Evolutionary conservation across 164 flowering plant species (phyloP).

Genomic region (Dillenia turbinata): DNA sequence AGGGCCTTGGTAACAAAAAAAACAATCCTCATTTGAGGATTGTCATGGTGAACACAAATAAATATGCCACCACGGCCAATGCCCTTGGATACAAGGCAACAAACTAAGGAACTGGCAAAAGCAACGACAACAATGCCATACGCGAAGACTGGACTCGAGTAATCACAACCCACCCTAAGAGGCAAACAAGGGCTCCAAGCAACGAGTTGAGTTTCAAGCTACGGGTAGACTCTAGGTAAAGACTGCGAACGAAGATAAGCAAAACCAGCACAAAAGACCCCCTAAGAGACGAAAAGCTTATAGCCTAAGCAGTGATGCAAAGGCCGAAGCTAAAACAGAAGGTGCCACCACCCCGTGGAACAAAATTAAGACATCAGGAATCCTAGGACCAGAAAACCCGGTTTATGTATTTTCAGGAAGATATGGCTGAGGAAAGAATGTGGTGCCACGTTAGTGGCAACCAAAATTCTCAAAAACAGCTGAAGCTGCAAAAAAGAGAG

Average conservation of each 20-base stretch:
- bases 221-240: conserved; percentile 14
- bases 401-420: conserved; percentile 23
- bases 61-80: conserved; percentile 38
- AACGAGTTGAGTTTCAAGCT: conserved; percentile 6
- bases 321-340: conserved; percentile 23
- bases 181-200: conserved; percentile 12
- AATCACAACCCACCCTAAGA: conserved; percentile 14
- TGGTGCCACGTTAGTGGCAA: conserved; percentile 15
- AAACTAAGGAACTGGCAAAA: conserved; percentile 14
- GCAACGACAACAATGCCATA: conserved; percentile 6
- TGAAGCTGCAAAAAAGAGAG: conserved; percentile 48
- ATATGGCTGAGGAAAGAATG: conserved; percentile 17
- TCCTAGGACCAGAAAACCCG: conserved; percentile 17
- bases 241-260: conserved; percentile 9
- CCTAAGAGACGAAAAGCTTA: conserved; percentile 10
- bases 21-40: conserved; percentile 23
- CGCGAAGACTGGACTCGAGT: too few relatives aligned
- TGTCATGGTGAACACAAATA: conserved; percentile 27
- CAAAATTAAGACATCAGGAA: conserved; percentile 12
- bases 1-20: conserved; percentile 35
- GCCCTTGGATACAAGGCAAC: conserved; percentile 27
- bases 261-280: conserved; percentile 1
- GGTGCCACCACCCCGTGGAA: conserved; percentile 14
- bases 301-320: background rate
- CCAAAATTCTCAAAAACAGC: conserved; percentile 40